Evolutionary conservation across 1,284 basidiomycete genomes (phyloP), one percentile per base, ranked within the genome.

Genomic region (Puccinia coronata): DNA sequence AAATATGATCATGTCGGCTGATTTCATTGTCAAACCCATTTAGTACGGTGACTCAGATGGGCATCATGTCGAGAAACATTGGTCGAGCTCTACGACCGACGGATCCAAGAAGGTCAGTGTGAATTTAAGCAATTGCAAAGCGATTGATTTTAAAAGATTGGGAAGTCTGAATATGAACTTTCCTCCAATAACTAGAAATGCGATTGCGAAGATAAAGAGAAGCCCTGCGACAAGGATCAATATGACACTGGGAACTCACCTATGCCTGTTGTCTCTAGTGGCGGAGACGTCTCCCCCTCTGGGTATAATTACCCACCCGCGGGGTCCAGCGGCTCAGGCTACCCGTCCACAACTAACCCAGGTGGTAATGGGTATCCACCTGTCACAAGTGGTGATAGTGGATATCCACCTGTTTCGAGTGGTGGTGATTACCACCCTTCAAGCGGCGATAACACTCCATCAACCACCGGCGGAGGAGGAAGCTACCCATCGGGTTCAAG

Each of bases 11-110:
- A 34, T 28, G 49, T 36, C 6, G 4, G 51, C 34, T 71, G 4
- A 63, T 53, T 51, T 2, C 53, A 23, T 53, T 20, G 43, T 51
- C 47, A 28, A 71, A 71, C 34, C 47, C 41, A 2, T 31, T 1
- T n/a, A 71, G 69, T 71, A 49, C 69, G 31, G 23, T 16, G 69
- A 71, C 69, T 71, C 69, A 23, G 51, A 71, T 53, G 69, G 69
- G 9, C 69, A 71, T 51, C 47, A 71, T 28, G 34, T 39, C 16
- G 69, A 71, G 25, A 71, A 71, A 36, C 69, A 71, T 71, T 71
- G 69, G 69, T 71, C 69, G 3, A 71, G 11, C 51, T 71, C 69
- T 23, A 14, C 69, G 34, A 53, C 69, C 5, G 36, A 20, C 47
- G 69, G 69, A 23, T 51, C 69, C 69, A 71, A 71, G 39, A 71